phyloP scores from a whole-genome alignment of 129 eudicot species.

The Gnaphalium uliginosum region DNA sequence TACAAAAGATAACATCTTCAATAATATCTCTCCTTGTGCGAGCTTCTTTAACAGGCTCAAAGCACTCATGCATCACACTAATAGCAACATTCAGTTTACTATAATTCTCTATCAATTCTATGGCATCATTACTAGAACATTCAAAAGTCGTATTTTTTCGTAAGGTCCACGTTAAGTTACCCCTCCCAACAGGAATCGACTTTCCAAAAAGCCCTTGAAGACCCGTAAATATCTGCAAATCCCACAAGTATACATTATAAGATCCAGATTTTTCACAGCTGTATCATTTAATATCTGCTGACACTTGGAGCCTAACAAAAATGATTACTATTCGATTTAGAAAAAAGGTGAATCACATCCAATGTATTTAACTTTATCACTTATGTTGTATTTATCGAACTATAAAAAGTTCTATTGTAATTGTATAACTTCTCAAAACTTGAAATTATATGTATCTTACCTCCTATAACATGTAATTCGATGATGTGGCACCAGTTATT shows the following conservation, averaged over 20 bases:
- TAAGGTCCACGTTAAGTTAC: conserved; percentile 77
- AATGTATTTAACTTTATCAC: too few species aligned
- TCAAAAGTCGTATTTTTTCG: conserved; percentile 44
- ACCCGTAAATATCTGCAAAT: conserved; percentile 64
- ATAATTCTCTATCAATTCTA: conserved; percentile 42
- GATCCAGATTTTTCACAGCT: not conserved
- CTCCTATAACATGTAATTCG: too few species aligned
- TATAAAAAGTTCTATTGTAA: too few species aligned
- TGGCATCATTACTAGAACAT: conserved; percentile 19
- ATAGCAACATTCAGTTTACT: conserved; percentile 76
- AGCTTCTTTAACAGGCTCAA: conserved; percentile 80
- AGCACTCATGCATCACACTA: conserved; percentile 85
- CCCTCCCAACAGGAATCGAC: conserved; percentile 53
- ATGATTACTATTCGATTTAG: not conserved
- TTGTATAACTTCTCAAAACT: too few species aligned
- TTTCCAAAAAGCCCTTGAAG: conserved; percentile 60
- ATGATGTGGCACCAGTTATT: too few species aligned
- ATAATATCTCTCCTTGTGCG: conserved; percentile 64
- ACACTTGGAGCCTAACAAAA: not conserved
- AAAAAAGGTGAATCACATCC: too few species aligned
- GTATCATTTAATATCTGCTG: not conserved
- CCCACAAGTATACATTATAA: conserved; percentile 1
- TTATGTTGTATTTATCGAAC: too few species aligned
- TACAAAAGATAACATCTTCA: conserved; percentile 76
- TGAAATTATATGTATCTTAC: too few species aligned